Base-by-base conservation (phyloP, 768 basidiomycete species). In the Cystofilobasidium ferigula region DNA sequence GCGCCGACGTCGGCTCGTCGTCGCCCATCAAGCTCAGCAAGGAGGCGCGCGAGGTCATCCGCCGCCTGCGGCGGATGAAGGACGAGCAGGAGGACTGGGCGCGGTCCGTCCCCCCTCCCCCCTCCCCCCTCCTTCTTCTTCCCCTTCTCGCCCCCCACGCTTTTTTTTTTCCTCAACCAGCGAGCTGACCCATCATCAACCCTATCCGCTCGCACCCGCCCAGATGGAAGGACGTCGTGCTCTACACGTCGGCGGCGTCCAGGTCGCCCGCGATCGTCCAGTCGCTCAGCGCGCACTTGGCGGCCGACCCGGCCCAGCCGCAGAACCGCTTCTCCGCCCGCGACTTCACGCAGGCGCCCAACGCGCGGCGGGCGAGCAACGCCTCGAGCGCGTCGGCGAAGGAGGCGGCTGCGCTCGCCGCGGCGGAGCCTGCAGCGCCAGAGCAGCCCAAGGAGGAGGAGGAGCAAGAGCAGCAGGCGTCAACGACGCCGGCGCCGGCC, bases 391-490 rank as follows among this genome's bases (percentile, higher is more conserved):
- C 61, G 13, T 45, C 51, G 2, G 62, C 64, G 2, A 54, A 61
- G 24, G 34, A 30, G 1, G 57, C 22, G 40, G 62, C 60, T 8
- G n/a, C 20, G 0, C 26, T 16, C 0, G 48, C 40, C 47, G 20
- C 42, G 30, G 28, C 26, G 1, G 35, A 48, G 90, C 43, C 20
- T 10, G 48, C 26, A 6, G 20, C 45, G 28, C 34, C 32, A 35
- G 38, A 58, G 57, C 8, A 1, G 32, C 57, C 5, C 16, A 36
- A 58, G 28, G 10, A 88, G 71, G 85, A 86, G 84, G 90, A 90
- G 86, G 89, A 93, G 72, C 86, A 88, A 76, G 82, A 84, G 64
- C 89, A 93, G 73, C 89, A 92, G 71, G 89, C 34, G 62, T 47
- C 32, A 58, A 62, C 64, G 57, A 40, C n/a, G 0, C 3, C 7